These are phyloP conservation scores for Curvularia sp. DNA, from an alignment of 2,329 filamentous ascomycete genomes.

Conservation along the genomic window DNA sequence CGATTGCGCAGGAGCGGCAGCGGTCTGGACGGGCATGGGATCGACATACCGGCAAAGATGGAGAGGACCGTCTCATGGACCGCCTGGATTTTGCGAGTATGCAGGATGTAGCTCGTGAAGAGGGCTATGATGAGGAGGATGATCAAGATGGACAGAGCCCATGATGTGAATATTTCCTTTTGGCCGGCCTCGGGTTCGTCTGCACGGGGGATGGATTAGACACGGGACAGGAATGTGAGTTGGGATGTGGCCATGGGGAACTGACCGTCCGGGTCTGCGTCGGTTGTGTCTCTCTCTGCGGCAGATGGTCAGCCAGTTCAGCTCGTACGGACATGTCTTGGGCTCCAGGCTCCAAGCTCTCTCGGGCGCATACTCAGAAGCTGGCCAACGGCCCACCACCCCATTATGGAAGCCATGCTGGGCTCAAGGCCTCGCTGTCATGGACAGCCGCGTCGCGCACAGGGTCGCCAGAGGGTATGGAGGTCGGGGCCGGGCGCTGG, in stretches of 20 bases:
- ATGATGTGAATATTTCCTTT: slow-evolving; percentile 94
- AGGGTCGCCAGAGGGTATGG: slow-evolving; percentile 8
- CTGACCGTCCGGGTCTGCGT: slow-evolving; percentile 57
- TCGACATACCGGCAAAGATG: slow-evolving; percentile 82
- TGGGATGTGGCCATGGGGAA: slow-evolving; percentile 14
- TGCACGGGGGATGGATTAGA: slow-evolving; percentile 53
- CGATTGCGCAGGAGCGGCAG: slow-evolving; percentile 10
- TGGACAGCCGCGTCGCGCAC: slow-evolving; percentile 30
- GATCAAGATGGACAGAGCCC: slow-evolving; percentile 97
- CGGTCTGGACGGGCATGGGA: slow-evolving; percentile 1
- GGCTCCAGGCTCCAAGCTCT: neutral
- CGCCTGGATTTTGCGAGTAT: slow-evolving; percentile 95
- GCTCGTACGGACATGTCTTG: neutral
- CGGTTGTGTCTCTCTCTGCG: slow-evolving; percentile 54
- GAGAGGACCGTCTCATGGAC: slow-evolving; percentile 98
- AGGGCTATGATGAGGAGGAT: slow-evolving; percentile 91
- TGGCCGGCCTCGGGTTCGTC: slow-evolving; percentile 80
- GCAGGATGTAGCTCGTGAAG: slow-evolving; percentile 95
- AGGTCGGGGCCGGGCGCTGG: slow-evolving; percentile 5
- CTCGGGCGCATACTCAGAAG: slow-evolving; percentile 48
- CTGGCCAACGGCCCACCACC: slow-evolving; percentile 47
- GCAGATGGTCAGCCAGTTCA: slow-evolving; percentile 15
- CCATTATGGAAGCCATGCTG: slow-evolving; percentile 50
- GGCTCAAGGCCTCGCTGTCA: slow-evolving; percentile 37
- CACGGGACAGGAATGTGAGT: slow-evolving; percentile 16